Evolutionary conservation across 108 stramenopile species (phyloP).

Genomic region (Tribonema minus): DNA sequence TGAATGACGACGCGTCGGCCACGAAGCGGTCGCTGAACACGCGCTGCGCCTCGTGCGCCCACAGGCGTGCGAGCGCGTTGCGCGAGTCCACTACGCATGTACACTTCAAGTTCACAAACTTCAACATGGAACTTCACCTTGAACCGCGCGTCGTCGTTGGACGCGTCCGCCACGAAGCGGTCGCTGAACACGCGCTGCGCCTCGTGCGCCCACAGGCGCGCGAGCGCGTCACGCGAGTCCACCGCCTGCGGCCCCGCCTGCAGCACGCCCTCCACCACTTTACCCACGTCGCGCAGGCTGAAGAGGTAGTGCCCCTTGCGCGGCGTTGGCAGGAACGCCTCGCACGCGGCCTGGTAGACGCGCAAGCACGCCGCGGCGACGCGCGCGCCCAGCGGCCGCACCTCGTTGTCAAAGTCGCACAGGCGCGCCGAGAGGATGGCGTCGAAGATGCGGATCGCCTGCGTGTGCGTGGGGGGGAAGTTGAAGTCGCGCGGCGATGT

Average conservation of each 20-base stretch:
- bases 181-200: conserved; percentile 63
- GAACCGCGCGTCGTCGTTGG: too few species aligned
- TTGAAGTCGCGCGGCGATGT: too few species aligned
- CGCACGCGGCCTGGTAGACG: conserved; percentile 41
- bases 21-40: conserved; percentile 63
- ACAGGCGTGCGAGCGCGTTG: conserved; percentile 53
- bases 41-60: conserved; percentile 63
- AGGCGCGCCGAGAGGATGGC: conserved; percentile 55
- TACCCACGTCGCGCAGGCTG: conserved; percentile 54
- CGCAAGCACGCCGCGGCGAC: conserved; percentile 53
- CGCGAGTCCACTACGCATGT: too few species aligned
- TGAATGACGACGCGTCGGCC: conserved; percentile 27
- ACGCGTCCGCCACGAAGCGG: conserved; percentile 51
- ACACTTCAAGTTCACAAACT: too few species aligned
- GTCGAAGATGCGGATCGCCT: conserved; percentile 62
- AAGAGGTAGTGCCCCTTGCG: conserved; percentile 63
- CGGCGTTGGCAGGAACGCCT: conserved; percentile 60
- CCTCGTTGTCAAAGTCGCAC: conserved; percentile 58
- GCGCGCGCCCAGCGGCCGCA: conserved; percentile 49
- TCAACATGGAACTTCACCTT: too few species aligned
- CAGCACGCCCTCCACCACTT: too few species aligned
- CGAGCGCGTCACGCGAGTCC: too few species aligned
- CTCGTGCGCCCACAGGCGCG: conserved; percentile 63
- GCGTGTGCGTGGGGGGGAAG: too few species aligned
- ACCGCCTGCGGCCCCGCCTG: too few species aligned